Evolutionary conservation across 2,329 filamentous ascomycete species (phyloP), one percentile per base, ranked within the genome.

Genomic region (Botryotinia narcissicola): DNA sequence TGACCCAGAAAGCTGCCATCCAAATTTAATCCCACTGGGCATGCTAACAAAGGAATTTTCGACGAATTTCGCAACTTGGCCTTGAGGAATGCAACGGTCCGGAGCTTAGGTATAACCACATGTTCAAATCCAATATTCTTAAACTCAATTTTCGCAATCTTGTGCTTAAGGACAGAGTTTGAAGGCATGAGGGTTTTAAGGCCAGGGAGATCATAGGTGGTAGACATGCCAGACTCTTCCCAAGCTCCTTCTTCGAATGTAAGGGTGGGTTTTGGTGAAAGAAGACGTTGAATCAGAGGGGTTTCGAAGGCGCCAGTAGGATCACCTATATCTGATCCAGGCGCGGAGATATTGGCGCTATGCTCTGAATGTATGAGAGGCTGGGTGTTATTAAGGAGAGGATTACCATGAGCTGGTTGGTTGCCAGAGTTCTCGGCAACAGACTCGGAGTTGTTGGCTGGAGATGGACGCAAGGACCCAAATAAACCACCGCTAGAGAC

Each of bases 1-100:
- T 87, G 87, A 5, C 89, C 89, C 72, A 91, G 82, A 81, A 91
- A 91, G 14, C 84, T 85, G 4, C 88, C 87, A 78, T 92, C 90
- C n/a, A 91, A 85, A 0, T 87, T 90, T 12, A 91, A 82, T 8
- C 88, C 87, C 0, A 85, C 84, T 1, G 84, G 84, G 7, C 89
- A 89, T 68, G 83, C 83, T 32, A 90, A 85, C 10, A 91, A 83
- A 0, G 87, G 87, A 61, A 90, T 83, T 75, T 84, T 85, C 78
- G 86, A 88, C 25, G 80, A 82, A 80, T 91, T 91, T 69, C 83
- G 84, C 59, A 91, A 80, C 70, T 84, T 84, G 25, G 88, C 88
- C 74, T 87, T 86, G 70, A 91, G 85, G 82, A 89, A 90, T 1
- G 89, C 89, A 4, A 83, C 86, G 3, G 87, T 84, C 73, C 87